Evolutionary conservation across 1,284 basidiomycete genomes (phyloP).

Genomic region (Anthracocystis walkeri): DNA sequence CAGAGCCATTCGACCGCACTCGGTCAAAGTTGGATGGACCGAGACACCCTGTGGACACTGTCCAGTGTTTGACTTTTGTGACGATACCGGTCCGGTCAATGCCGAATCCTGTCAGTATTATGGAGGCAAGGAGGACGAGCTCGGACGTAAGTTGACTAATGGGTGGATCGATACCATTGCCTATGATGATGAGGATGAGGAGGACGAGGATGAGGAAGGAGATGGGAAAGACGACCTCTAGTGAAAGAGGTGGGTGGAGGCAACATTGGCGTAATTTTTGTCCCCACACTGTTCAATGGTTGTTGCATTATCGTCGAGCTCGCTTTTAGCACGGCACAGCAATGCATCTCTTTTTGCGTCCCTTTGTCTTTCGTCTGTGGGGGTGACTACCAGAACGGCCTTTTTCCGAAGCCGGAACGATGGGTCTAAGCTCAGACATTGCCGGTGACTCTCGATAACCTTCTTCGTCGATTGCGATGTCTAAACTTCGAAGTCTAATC

Average conservation of each 20-base stretch:
- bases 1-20: conserved; percentile 49
- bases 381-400: neutral
- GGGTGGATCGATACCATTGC: conserved; percentile 49
- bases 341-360: neutral
- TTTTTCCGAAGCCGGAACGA: neutral
- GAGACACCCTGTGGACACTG: conserved; percentile 63
- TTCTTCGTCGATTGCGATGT: too few relatives aligned
- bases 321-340: neutral
- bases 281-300: neutral
- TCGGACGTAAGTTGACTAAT: conserved; percentile 39
- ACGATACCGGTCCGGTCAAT: conserved; percentile 60
- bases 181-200: conserved; percentile 34
- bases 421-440: too few relatives aligned
- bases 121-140: conserved; percentile 47
- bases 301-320: neutral
- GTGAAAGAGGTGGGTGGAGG: neutral
- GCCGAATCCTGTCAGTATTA: conserved; percentile 61
- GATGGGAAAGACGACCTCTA: conserved; percentile 10
- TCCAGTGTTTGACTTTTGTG: conserved; percentile 65
- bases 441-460: neutral
- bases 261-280: neutral
- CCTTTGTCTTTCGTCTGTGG: neutral
- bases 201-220: conserved; percentile 18
- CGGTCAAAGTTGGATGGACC: conserved; percentile 55
- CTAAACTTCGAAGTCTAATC: too few relatives aligned